Evolutionary conservation across 78 protist species (phyloP).

Genomic region (Protostelium mycophagum): DNA sequence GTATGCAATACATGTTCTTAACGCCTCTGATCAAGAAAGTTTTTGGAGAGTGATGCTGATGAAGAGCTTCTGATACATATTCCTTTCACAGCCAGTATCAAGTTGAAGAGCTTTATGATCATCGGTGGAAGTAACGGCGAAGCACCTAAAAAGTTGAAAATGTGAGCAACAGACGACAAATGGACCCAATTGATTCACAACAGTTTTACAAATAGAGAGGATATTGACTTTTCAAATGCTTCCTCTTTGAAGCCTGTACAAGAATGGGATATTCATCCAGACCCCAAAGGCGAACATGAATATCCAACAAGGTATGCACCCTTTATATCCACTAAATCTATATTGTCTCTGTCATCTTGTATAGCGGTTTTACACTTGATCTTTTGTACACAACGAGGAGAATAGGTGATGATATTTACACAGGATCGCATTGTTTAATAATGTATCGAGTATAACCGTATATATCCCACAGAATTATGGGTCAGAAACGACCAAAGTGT

Average conservation of each 20-base stretch:
- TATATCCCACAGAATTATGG: slow-evolving; percentile 47
- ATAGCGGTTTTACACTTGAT: neutral
- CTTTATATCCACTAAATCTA: neutral
- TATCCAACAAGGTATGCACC: slow-evolving; percentile 30
- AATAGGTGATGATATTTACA: neutral
- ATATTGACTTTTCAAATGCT: slow-evolving; percentile 49
- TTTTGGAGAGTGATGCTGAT: slow-evolving; percentile 52
- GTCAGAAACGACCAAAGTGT: slow-evolving; percentile 36
- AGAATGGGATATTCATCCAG: slow-evolving; percentile 58
- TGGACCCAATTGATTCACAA: neutral
- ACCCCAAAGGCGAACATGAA: slow-evolving; percentile 31
- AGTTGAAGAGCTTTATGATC: slow-evolving; percentile 41
- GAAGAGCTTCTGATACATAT: slow-evolving; percentile 49
- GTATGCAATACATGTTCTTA: neutral
- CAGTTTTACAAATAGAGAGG: slow-evolving; percentile 29
- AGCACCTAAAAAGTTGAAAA: slow-evolving; percentile 46
- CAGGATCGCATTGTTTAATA: slow-evolving; percentile 41
- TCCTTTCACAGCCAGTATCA: slow-evolving; percentile 49
- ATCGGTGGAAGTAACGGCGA: slow-evolving; percentile 51
- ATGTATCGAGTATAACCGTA: slow-evolving; percentile 28
- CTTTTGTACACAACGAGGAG: neutral
- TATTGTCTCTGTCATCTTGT: neutral
- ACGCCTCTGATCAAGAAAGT: neutral
- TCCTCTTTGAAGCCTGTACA: slow-evolving; percentile 18
- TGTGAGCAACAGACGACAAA: neutral